Conservation (phyloP, 2,329 filamentous ascomycete genomes). For the Arthrinium puccinioides region DNA sequence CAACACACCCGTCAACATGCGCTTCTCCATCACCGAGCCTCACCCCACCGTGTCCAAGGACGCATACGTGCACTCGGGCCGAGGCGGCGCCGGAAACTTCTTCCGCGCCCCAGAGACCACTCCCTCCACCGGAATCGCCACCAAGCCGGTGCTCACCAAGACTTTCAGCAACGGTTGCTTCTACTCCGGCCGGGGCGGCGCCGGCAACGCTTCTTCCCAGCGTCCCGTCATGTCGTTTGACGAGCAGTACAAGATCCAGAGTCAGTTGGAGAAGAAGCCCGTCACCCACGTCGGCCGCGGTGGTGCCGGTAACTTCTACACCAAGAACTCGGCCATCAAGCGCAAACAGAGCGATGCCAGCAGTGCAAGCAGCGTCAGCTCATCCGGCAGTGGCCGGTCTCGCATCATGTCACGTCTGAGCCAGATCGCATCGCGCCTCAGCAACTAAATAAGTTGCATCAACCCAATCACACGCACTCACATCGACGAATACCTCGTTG, state of each 20-base stretch:
- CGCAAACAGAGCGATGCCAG: conserved; percentile 22
- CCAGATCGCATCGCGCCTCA: conserved; percentile 24
- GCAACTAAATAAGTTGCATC: conserved; percentile 3
- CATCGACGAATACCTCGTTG: background rate
- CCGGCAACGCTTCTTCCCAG: conserved; percentile 50
- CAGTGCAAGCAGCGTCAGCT: conserved; percentile 20
- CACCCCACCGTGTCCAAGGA: conserved; percentile 39
- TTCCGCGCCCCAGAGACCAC: conserved; percentile 38
- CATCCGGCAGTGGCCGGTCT: conserved; percentile 18
- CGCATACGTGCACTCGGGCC: conserved; percentile 44
- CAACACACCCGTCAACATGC: conserved; percentile 23
- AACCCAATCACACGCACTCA: background rate
- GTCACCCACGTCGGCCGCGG: conserved; percentile 57
- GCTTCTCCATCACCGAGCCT: conserved; percentile 39
- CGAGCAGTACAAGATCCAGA: conserved; percentile 54
- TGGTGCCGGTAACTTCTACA: conserved; percentile 52
- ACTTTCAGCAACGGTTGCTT: conserved; percentile 40
- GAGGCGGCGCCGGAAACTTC: conserved; percentile 50
- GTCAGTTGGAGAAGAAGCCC: conserved; percentile 42
- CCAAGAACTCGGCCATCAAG: conserved; percentile 7
- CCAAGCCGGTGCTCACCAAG: conserved; percentile 34
- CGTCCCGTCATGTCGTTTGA: conserved; percentile 58
- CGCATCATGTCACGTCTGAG: conserved; percentile 34
- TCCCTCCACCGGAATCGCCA: conserved; percentile 35
- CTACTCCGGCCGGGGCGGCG: conserved; percentile 60